These are phyloP conservation scores for Naumovozyma castellii DNA, from an alignment of 805 yeast species.

Conservation along the genomic window DNA sequence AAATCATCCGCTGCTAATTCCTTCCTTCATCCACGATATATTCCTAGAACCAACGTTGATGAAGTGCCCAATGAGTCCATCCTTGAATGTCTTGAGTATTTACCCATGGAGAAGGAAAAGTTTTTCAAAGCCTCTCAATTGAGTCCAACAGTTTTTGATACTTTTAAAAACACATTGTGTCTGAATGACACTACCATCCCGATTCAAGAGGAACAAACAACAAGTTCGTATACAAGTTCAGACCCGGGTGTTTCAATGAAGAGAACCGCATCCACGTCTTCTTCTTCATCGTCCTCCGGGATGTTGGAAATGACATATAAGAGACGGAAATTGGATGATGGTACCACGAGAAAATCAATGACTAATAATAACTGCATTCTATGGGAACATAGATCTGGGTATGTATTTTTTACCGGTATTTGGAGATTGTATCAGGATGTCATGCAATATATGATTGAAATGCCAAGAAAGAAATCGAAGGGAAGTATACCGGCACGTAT, in stretches of 20 bases:
- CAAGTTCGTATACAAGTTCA: too few relatives aligned
- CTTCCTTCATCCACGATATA: not conserved
- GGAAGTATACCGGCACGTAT: not conserved
- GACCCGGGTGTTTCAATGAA: too few relatives aligned
- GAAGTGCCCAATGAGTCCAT: not conserved
- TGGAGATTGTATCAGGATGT: conserved; percentile 50
- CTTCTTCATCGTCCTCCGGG: too few relatives aligned
- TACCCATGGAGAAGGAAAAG: not conserved
- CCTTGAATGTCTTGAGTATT: conserved; percentile 1
- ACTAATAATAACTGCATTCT: conserved; percentile 45
- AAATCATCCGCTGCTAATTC: conserved; percentile 1
- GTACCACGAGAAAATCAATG: not conserved
- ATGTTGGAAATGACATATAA: too few relatives aligned
- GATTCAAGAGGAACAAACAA: too few relatives aligned
- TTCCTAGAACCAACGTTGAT: not conserved
- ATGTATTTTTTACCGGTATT: conserved; percentile 77
- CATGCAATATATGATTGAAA: conserved; percentile 16
- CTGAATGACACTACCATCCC: too few relatives aligned
- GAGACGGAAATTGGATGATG: too few relatives aligned
- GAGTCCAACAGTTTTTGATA: too few relatives aligned
- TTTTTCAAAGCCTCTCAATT: conserved; percentile 1
- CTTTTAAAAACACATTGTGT: too few relatives aligned
- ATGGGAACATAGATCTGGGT: conserved; percentile 80
- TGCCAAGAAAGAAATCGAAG: conserved; percentile 1
- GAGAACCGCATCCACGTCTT: too few relatives aligned